These are phyloP conservation scores for Nicotiana sylvestris DNA, from an alignment of 257 asterid genomes.

Conservation along the genomic window DNA sequence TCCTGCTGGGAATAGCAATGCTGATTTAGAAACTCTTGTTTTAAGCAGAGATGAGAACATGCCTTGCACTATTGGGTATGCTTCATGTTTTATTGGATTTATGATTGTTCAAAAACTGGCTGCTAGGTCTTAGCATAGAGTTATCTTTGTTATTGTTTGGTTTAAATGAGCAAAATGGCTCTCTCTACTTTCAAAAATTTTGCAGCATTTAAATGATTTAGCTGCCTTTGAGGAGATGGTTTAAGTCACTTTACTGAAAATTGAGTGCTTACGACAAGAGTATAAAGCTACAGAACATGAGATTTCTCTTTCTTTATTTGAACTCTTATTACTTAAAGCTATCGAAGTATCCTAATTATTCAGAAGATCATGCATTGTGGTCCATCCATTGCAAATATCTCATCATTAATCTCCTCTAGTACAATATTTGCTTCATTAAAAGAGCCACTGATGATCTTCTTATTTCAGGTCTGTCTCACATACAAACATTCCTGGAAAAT, in stretches of 20 bases:
- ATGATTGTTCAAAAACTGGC: too few relatives aligned
- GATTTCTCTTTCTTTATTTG: neutral
- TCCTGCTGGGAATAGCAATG: constrained; percentile 49
- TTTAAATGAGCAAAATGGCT: neutral
- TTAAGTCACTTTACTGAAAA: neutral
- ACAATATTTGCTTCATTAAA: neutral
- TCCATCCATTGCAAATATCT: neutral
- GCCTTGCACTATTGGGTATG: constrained; percentile 72
- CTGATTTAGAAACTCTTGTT: constrained; percentile 59
- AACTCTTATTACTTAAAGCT: neutral
- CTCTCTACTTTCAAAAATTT: neutral
- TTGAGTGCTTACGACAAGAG: neutral
- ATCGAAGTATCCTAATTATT: neutral
- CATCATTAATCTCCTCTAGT: neutral
- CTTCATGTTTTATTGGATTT: neutral
- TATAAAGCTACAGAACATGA: neutral
- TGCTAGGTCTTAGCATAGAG: neutral
- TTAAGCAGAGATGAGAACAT: constrained; percentile 63
- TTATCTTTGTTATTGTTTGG: neutral
- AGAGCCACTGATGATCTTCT: neutral
- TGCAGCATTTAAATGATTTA: neutral
- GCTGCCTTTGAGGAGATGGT: neutral
- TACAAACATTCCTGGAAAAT: constrained; percentile 48
- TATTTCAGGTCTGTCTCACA: constrained; percentile 53
- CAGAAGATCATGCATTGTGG: neutral